A percentile compares a stretch with the other conserved stretches of the same genome.
Evolutionary conservation across 2,329 filamentous ascomycete species (phyloP).

Genomic region (Zopfia rhizophila): DNA sequence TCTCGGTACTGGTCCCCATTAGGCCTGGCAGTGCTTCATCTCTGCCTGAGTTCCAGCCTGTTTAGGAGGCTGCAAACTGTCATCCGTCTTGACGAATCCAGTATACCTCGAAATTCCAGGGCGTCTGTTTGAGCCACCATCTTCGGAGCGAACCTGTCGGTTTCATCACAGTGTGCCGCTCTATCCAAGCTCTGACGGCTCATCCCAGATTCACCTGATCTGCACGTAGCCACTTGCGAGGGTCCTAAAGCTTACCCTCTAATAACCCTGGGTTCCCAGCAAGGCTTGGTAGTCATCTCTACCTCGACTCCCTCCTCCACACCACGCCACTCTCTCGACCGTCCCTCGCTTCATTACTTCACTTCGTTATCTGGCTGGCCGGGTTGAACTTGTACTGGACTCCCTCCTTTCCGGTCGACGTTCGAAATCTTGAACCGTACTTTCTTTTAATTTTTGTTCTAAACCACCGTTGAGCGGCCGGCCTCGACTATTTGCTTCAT

Average conservation of each 20-base stretch:
- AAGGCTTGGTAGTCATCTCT: conserved; percentile 43
- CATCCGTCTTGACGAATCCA: conserved; percentile 39
- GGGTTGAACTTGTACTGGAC: conserved; percentile 52
- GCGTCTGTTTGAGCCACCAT: conserved; percentile 49
- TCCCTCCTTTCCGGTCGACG: conserved; percentile 41
- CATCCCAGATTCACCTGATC: conserved; percentile 47
- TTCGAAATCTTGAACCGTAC: conserved; percentile 44
- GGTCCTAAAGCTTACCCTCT: conserved; percentile 40
- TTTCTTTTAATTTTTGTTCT: conserved; percentile 45
- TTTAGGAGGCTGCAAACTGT: conserved; percentile 37
- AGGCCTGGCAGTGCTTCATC: conserved; percentile 37
- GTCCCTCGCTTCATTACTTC: conserved; percentile 51
- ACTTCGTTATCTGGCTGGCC: conserved; percentile 54
- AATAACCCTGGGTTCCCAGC: conserved; percentile 48
- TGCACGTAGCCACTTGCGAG: conserved; percentile 33
- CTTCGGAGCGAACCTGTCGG: conserved; percentile 40
- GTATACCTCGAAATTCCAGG: conserved; percentile 43
- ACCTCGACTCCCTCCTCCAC: conserved; percentile 39
- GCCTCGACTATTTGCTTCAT: conserved; percentile 19
- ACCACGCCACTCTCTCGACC: conserved; percentile 36
- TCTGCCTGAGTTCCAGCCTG: conserved; percentile 31
- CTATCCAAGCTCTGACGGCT: conserved; percentile 39
- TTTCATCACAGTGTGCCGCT: conserved; percentile 50
- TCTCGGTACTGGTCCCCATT: conserved; percentile 25
- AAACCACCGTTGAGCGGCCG: conserved; percentile 48